These are phyloP conservation scores for Polychytrium aggregatum DNA, from an alignment of 192 early-diverging fungal species.

Conservation along the genomic window DNA sequence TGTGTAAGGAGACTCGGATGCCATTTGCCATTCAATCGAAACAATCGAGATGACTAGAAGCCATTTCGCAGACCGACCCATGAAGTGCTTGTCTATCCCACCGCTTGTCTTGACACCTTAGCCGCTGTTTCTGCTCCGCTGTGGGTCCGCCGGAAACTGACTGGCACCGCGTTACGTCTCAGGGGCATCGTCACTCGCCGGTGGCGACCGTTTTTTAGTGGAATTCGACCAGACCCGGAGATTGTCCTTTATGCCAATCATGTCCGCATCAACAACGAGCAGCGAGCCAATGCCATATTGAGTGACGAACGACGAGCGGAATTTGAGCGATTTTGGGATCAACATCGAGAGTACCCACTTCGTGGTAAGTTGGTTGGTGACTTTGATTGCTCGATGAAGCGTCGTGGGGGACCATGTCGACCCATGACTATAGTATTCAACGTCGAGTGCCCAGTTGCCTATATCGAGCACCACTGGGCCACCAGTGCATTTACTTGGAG, in stretches of 20 bases:
- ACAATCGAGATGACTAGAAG: background rate
- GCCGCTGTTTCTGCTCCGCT: background rate
- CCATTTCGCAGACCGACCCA: background rate
- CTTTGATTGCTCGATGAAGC: no score
- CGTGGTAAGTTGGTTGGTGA: no score
- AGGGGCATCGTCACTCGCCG: conserved; percentile 51
- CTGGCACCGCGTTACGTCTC: conserved; percentile 8
- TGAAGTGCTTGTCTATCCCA: background rate
- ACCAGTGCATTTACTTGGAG: no score
- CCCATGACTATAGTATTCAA: no score
- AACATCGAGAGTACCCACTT: background rate
- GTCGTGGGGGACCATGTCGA: no score
- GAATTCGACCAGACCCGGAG: conserved; percentile 52
- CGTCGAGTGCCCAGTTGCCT: no score
- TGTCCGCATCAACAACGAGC: conserved; percentile 48
- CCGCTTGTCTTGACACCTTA: no score
- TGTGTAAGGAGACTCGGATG: conserved; percentile 5
- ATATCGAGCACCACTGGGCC: no score
- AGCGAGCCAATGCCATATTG: conserved; percentile 25
- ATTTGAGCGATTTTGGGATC: conserved; percentile 49
- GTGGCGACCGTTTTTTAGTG: conserved; percentile 32
- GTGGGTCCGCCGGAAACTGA: no score
- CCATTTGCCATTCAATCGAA: background rate
- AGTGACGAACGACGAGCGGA: conserved; percentile 41
- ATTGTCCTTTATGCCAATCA: conserved; percentile 51